Evolutionary conservation across 208 protist genomes (phyloP).

Genomic region (Trypanosoma grayi): DNA sequence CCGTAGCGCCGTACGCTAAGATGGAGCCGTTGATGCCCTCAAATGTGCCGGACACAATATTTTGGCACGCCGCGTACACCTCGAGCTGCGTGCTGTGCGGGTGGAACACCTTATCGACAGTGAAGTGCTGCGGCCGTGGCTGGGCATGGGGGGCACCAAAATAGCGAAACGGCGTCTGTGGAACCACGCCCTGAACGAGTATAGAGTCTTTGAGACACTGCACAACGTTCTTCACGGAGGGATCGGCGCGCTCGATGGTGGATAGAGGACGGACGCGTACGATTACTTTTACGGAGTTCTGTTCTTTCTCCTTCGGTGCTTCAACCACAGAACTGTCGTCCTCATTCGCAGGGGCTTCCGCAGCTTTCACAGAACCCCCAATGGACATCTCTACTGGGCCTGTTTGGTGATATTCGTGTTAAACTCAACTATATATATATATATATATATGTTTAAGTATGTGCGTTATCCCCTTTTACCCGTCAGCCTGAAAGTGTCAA

Average conservation of each 20-base stretch:
- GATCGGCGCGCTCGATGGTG: constrained; percentile 59
- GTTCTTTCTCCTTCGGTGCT: background rate
- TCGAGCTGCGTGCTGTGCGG: constrained; percentile 66
- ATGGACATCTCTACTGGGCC: background rate
- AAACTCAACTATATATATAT: constrained; percentile 9
- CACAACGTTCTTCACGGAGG: constrained; percentile 53
- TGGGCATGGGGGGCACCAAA: constrained; percentile 19
- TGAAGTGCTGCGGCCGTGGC: constrained; percentile 57
- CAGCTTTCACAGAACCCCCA: background rate
- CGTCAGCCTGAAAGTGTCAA: no score
- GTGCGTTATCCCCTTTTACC: no score
- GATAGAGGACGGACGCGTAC: constrained; percentile 74
- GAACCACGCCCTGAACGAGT: constrained; percentile 36
- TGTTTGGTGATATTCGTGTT: constrained; percentile 11
- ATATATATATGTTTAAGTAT: constrained; percentile 22
- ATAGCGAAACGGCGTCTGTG: constrained; percentile 7
- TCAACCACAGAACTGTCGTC: background rate
- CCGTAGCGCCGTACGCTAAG: constrained; percentile 87
- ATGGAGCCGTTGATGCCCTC: constrained; percentile 86
- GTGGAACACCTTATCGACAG: constrained; percentile 67
- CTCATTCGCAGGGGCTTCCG: background rate
- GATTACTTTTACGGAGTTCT: constrained; percentile 46
- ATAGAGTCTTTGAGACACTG: constrained; percentile 65
- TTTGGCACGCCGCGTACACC: constrained; percentile 67
- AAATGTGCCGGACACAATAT: constrained; percentile 63